Base-by-base conservation (phyloP, 495 filamentous ascomycete genomes). In the Extremus antarcticus region DNA sequence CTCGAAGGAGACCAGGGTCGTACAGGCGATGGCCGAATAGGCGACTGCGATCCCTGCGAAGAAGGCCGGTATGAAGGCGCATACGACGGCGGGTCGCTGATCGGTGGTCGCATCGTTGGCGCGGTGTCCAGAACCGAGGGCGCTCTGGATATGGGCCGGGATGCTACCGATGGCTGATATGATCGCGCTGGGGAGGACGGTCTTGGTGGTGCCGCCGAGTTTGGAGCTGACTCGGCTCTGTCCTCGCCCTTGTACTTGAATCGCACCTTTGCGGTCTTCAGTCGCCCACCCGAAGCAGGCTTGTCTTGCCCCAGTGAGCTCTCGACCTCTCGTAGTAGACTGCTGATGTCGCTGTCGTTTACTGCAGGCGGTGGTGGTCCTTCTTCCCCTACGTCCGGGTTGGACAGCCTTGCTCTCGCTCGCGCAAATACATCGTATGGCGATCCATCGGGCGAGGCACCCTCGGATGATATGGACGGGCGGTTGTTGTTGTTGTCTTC, bases 1-100 rank as follows among this genome's bases (percentile, higher is more conserved):
- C 83, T 78, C 2, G 82, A 81, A 0, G 89, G 86, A 9, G 84
- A 84, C 83, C 86, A 91, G 13, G 89, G 78, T 43, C 87, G 69
- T 0, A 74, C 76, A 0, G 87, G 81, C 24, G 72, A 32, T 35
- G 29, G 13, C n/a, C n/a, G n/a, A n/a, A n/a, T n/a, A 69, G 87
- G 81, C 22, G 72, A 32, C 69, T 71, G 22, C 76, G 69, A 55
- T 1, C 22, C 29, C 22, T 51, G 19, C 10, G 78, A 70, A n/a
- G 58, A 23, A 10, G 70, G 59, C 9, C 64, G 53, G 57, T 65
- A 69, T 29, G 68, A 55, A 35, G 29, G 29, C 8, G 64, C 48
- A 67, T 80, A 76, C 43, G 73, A 49, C 52, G 77, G 67, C 32
- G 73, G 57, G 58, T 79, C 78, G 7, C 68, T 67, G 11, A 69